Base-by-base conservation (phyloP, 345 rosid genomes). In the Hibiscus tridactylites region DNA sequence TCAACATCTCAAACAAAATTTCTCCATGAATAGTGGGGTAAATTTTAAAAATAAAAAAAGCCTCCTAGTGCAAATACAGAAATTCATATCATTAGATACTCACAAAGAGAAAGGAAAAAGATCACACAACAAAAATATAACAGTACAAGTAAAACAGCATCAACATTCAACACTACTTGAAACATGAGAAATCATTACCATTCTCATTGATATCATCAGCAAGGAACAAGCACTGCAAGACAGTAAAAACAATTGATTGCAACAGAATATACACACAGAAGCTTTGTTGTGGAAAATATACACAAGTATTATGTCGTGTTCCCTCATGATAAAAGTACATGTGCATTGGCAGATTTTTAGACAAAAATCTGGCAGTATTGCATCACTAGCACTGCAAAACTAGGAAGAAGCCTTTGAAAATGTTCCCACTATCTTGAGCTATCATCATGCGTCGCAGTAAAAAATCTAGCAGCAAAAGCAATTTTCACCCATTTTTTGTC, bases 251-350 rank as follows among this genome's bases (percentile, higher is more conserved):
- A 37, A 37, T 37, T 37, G 6, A 6, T 37, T 37, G 8, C 42
- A 83, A 74, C 79, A 81, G 85, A 79, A 79, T 87, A 82, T 87
- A 83, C 85, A 89, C 83, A 84, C 73, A 24, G 83, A 71, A 71
- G 82, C 80, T 71, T 76, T 77, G 77, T 76, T 62, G 49, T 70
- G 44, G 67, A 74, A 73, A 79, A 74, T 88, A 81, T 85, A 83
- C 84, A 88, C 82, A 72, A 74, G 81, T 62, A 71, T 77, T 77
- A 78, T 79, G 74, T 57, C 49, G 78, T 47, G 52, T 47, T 47
- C 15, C 82, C 82, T 81, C 75, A 3, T 65, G 75, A 65, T 75
- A 72, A 73, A 37, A 72, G 73, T 81, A 78, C 84, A 78, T 76
- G 73, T 78, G 78, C 65, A 62, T 72, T 16, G 46, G 56, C 53